A percentile compares a stretch with the other conserved stretches of the same genome.
Conservation (phyloP, 495 filamentous ascomycete genomes). For the Xylaria flabelliformis region DNA sequence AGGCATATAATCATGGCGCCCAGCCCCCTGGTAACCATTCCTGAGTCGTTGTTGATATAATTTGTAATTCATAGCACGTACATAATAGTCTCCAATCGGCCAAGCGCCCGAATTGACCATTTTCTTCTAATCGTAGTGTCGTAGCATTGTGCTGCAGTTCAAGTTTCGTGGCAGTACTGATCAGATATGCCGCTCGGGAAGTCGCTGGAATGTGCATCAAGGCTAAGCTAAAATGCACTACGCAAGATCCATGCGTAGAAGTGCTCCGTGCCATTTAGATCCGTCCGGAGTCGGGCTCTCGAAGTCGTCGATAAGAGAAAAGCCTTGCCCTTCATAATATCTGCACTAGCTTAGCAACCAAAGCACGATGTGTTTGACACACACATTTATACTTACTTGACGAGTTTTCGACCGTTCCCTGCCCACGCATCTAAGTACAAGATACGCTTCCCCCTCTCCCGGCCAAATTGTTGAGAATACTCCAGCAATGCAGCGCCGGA, state of each 20-base stretch:
- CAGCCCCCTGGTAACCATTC: background rate
- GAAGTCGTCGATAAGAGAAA: background rate
- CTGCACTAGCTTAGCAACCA: slow-evolving; percentile 5
- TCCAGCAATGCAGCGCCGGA: slow-evolving; percentile 12
- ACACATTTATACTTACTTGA: slow-evolving; percentile 12
- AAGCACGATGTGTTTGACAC: background rate
- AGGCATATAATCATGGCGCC: background rate
- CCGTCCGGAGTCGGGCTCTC: background rate
- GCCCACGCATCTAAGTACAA: slow-evolving; percentile 4
- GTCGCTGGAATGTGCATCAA: background rate
- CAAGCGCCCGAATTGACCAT: too few species aligned
- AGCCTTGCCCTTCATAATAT: slow-evolving; percentile 20
- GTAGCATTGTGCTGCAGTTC: too few species aligned
- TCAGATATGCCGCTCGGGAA: background rate
- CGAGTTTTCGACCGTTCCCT: slow-evolving; percentile 11
- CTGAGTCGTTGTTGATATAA: background rate
- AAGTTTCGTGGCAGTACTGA: background rate
- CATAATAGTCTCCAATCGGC: too few species aligned
- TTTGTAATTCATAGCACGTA: too few species aligned
- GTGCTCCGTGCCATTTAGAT: slow-evolving; percentile 1
- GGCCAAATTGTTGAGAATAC: background rate
- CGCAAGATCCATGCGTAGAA: slow-evolving; percentile 3
- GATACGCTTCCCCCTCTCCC: background rate
- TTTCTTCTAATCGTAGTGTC: too few species aligned
- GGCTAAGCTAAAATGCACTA: background rate